Evolutionary conservation across 2,329 filamentous ascomycete genomes (phyloP).

Genomic region (Teratosphaeria gauchensis): DNA sequence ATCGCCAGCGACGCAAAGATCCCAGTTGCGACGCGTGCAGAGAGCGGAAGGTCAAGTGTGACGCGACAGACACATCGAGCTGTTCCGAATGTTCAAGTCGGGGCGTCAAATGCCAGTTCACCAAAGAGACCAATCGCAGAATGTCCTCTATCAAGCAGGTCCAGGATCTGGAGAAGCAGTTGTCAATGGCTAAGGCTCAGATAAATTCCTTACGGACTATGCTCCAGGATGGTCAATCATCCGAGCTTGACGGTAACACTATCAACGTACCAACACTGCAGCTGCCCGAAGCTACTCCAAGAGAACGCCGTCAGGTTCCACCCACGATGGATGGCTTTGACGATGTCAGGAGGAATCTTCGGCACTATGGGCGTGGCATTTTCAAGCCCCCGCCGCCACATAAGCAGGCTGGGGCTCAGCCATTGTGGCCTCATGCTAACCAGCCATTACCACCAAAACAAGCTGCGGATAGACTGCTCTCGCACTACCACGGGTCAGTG

Average conservation of each 20-base stretch:
- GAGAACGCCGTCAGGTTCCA: conserved; percentile 51
- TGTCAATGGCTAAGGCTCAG: conserved; percentile 69
- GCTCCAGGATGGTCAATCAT: conserved; percentile 42
- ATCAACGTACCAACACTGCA: conserved; percentile 21
- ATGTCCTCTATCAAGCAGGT: conserved; percentile 99
- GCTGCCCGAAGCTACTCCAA: conserved; percentile 30
- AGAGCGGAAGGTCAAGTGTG: conserved; percentile 75
- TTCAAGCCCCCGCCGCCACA: conserved; percentile 68
- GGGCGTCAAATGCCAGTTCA: conserved; percentile 96
- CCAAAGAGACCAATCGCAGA: conserved; percentile 93
- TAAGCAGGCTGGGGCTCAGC: conserved; percentile 43
- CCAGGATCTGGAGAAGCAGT: conserved; percentile 89
- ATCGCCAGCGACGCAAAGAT: conserved; percentile 89
- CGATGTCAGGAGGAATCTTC: conserved; percentile 61
- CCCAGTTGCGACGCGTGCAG: conserved; percentile 95
- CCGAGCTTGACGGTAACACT: conserved; percentile 30
- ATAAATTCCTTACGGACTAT: conserved; percentile 64
- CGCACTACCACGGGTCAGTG: conserved; percentile 64
- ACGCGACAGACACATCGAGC: conserved; percentile 90
- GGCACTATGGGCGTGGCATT: conserved; percentile 64
- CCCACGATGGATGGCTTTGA: conserved; percentile 59
- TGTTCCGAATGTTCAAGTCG: conserved; percentile 96
- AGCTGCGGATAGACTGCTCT: conserved; percentile 61
- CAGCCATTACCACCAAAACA: conserved; percentile 56
- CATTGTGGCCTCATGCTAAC: conserved; percentile 35